Percentiles rank a stretch among this genome's conserved stretches.
phyloP scores from a whole-genome alignment of 2,329 filamentous ascomycete species.

The Geosmithia flava region DNA sequence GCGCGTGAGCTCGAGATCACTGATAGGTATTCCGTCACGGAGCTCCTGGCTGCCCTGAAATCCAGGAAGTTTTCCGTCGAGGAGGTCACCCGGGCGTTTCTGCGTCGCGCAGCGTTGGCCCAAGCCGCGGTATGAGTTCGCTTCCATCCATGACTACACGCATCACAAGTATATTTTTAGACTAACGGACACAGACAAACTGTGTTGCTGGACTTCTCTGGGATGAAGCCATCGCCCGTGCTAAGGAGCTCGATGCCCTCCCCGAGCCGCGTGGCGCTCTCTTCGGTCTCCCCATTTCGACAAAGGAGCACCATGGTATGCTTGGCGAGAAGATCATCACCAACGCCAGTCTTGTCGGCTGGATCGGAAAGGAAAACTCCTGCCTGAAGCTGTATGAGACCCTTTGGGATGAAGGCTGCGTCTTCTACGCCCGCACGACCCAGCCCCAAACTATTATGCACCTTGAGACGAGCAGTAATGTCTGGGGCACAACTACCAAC shows the following conservation, averaged over 20 bases:
- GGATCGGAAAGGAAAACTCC: constrained; percentile 36
- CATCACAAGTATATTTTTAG: constrained; percentile 2
- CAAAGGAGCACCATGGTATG: constrained; percentile 29
- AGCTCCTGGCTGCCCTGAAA: constrained; percentile 1
- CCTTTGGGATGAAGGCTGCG: constrained; percentile 45
- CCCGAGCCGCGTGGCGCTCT: constrained; percentile 30
- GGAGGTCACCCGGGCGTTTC: constrained; percentile 5
- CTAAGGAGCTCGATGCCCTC: constrained; percentile 30
- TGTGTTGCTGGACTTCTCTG: constrained; percentile 38
- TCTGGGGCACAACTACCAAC: constrained; percentile 51
- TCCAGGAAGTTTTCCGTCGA: constrained; percentile 1
- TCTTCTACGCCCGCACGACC: constrained; percentile 58
- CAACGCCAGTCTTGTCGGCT: constrained; percentile 39
- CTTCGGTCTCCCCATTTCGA: constrained; percentile 44
- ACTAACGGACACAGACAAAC: constrained; percentile 11
- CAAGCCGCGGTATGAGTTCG: constrained; percentile 3
- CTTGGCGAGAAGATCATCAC: constrained; percentile 15
- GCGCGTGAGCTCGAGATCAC: constrained; percentile 4
- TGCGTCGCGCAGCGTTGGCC: constrained; percentile 4
- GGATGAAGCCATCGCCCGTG: constrained; percentile 28
- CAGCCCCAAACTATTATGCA: constrained; percentile 40
- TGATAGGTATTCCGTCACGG: background rate
- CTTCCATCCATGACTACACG: background rate
- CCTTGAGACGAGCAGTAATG: constrained; percentile 38
- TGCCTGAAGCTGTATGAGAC: constrained; percentile 42